Conservation (phyloP, 129 eudicot species). For the Flaveria brownii region DNA sequence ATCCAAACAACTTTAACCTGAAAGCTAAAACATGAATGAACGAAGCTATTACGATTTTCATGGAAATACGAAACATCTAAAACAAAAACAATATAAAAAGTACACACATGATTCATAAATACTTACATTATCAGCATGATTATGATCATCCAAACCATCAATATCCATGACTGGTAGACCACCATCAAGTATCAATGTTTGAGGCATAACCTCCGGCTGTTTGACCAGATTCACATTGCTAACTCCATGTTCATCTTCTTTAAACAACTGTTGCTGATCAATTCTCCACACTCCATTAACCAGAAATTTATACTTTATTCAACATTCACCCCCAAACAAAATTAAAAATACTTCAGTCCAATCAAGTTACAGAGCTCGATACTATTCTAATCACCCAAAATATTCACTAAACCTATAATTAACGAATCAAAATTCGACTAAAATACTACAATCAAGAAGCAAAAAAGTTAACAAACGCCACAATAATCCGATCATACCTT, state of each 20-base stretch:
- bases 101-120: neutral
- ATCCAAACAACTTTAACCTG: neutral
- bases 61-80: neutral
- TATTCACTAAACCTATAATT: neutral
- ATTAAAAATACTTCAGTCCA: neutral
- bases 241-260: constrained; percentile 47
- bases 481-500: constrained; percentile 40
- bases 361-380: neutral
- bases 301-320: constrained; percentile 55
- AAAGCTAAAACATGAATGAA: neutral
- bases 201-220: constrained; percentile 29
- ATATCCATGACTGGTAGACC: constrained; percentile 40
- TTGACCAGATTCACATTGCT: constrained; percentile 47
- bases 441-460: neutral
- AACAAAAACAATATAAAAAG: neutral
- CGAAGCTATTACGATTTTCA: neutral
- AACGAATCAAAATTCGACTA: constrained; percentile 3
- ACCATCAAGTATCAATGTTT: constrained; percentile 32
- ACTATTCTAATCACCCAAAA: neutral
- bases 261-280: constrained; percentile 43
- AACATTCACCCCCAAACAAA: neutral
- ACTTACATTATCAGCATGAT: constrained; percentile 21
- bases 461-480: constrained; percentile 12
- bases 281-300: constrained; percentile 61
- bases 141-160: constrained; percentile 33